phyloP scores from a whole-genome alignment of 768 basidiomycete species.

The Calocybe indica region DNA sequence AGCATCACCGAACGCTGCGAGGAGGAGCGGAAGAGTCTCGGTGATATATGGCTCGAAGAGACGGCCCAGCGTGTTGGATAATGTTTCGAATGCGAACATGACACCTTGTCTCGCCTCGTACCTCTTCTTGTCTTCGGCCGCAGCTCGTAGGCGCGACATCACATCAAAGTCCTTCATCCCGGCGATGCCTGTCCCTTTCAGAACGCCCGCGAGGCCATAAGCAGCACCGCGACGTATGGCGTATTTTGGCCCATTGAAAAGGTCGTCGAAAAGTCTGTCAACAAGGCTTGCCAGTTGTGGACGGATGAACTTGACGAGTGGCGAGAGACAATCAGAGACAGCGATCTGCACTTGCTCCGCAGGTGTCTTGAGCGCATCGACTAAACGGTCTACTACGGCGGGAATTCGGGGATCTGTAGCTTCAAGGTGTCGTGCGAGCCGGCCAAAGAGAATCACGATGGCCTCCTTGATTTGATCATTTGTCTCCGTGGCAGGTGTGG shows the following conservation, averaged over 20 bases:
- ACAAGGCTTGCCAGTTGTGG: constrained; percentile 58
- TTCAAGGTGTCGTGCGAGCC: constrained; percentile 84
- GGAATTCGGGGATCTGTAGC: constrained; percentile 73
- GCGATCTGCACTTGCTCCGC: constrained; percentile 96
- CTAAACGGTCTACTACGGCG: constrained; percentile 73
- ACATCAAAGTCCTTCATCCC: constrained; percentile 83
- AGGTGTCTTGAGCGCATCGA: constrained; percentile 89
- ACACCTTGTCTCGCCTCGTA: constrained; percentile 89
- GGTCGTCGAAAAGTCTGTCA: constrained; percentile 68
- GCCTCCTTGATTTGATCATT: constrained; percentile 92
- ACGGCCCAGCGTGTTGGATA: constrained; percentile 81
- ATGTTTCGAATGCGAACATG: constrained; percentile 91
- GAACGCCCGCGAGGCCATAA: constrained; percentile 89
- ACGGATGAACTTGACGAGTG: constrained; percentile 70
- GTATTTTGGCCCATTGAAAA: constrained; percentile 80
- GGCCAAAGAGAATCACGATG: constrained; percentile 90
- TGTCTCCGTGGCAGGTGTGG: constrained; percentile 57
- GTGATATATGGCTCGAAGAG: constrained; percentile 91
- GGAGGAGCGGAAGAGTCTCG: constrained; percentile 75
- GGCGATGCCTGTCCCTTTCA: constrained; percentile 86
- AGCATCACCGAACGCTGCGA: constrained; percentile 83
- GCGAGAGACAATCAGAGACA: constrained; percentile 91
- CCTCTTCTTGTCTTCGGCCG: constrained; percentile 84
- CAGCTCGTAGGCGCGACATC: constrained; percentile 63
- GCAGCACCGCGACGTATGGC: constrained; percentile 95